A percentile compares a stretch with the other conserved stretches of the same genome.
phyloP scores from a whole-genome alignment of 202 grass and related monocot genomes.

The Schoenoplectus triqueter region DNA sequence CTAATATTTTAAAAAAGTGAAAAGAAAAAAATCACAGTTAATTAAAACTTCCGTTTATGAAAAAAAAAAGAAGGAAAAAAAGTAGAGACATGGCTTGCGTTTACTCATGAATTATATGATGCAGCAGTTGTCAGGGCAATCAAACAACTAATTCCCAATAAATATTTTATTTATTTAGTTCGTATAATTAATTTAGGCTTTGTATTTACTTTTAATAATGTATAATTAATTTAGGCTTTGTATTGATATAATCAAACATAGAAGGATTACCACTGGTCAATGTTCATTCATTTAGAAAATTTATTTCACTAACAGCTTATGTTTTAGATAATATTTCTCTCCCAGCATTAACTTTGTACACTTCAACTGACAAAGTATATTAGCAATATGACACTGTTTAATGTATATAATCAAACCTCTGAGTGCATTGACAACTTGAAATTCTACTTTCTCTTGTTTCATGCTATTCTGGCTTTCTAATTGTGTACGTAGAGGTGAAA shows the following conservation, averaged over 20 bases:
- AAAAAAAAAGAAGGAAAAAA: background rate
- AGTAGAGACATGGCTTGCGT: background rate
- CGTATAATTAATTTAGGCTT: no score
- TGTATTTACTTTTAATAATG: no score
- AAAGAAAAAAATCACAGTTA: constrained; percentile 1
- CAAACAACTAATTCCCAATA: no score
- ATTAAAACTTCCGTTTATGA: background rate
- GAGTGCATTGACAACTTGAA: constrained; percentile 32
- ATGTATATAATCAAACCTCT: constrained; percentile 41
- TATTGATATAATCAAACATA: background rate
- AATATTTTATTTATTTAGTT: no score
- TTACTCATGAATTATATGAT: constrained; percentile 5
- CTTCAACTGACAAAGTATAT: background rate
- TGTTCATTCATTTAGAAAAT: background rate
- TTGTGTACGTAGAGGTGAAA: constrained; percentile 45
- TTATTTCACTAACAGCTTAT: no score
- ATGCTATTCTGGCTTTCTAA: constrained; percentile 44
- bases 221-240: no score
- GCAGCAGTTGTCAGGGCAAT: background rate
- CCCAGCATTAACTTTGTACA: background rate
- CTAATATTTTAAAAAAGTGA: constrained; percentile 39
- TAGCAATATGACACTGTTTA: background rate
- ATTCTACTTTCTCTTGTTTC: constrained; percentile 26
- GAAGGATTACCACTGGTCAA: background rate
- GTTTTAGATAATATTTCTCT: background rate